Base-by-base conservation (phyloP, 1,284 basidiomycete species). In the Ceratobasidium sp. region DNA sequence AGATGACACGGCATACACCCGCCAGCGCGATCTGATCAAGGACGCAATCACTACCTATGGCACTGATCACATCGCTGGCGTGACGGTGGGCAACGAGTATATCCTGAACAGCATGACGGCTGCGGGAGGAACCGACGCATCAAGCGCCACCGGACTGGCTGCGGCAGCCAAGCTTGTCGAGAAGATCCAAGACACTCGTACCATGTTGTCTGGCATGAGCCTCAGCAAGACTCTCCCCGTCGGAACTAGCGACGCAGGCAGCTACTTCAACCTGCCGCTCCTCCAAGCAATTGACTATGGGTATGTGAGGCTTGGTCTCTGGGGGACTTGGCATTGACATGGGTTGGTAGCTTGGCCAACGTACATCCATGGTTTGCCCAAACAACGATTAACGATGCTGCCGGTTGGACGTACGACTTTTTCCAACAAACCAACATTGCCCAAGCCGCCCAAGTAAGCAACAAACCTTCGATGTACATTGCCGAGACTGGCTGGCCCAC, bases 401-500 rank as follows among this genome's bases (percentile, higher is more conserved):
- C 94, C 0, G 82, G 73, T 0, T 91, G 88, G 89, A 87, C 87
- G 0, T 80, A 77, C 70, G 75, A 83, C 17, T 91, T 86, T 79
- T 88, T 86, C 78, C 74, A 84, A 58, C 75, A 81, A 42, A 85
- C 81, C 43, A 86, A 92, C 76, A 84, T 92, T 7, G 79, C 76
- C 47, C 80, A 81, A 29, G 85, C 86, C 1, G 42, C 73, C 20
- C 72, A 76, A n/a, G 73, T 80, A n/a, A 67, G 84, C 15, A 93
- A 93, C 79, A 84, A 87, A 70, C 93, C 93, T 3, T 79, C 81
- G 68, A 88, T 90, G 83, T 94, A 87, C 79, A 93, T 96, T 73
- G 93, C 93, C 10, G 94, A 96, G 81, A 94, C 94, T 25, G 95
- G 95, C 42, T 97, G 95, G 95, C 95, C 95, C 13, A 88, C 91